A percentile compares a stretch with the other conserved stretches of the same genome.
Evolutionary conservation across 176 grass and related monocot species (phyloP).

Genomic region (Stipa capillata): DNA sequence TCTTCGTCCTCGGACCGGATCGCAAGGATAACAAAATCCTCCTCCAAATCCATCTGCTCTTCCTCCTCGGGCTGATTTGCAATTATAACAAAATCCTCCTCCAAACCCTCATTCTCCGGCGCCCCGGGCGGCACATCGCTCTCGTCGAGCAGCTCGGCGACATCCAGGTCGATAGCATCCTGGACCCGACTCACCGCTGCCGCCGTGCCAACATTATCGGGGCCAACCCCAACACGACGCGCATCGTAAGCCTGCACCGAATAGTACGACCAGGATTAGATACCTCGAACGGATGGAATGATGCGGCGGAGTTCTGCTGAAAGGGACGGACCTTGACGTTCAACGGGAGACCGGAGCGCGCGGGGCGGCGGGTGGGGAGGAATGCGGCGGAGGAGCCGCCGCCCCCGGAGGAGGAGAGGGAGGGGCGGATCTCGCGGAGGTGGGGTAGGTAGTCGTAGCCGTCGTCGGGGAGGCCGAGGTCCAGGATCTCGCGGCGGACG

Average conservation of each 20-base stretch:
- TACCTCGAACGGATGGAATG: not conserved
- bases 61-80: slow-evolving; percentile 47
- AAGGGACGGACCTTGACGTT: slow-evolving; percentile 59
- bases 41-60: slow-evolving; percentile 43
- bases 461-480: slow-evolving; percentile 80
- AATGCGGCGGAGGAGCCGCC: slow-evolving; percentile 49
- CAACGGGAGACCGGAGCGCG: slow-evolving; percentile 26
- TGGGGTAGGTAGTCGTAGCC: slow-evolving; percentile 85
- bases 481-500: slow-evolving; percentile 62
- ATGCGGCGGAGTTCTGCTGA: not conserved
- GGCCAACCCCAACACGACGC: slow-evolving; percentile 23
- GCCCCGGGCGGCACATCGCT: too few species aligned
- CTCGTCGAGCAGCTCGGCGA: slow-evolving; percentile 48
- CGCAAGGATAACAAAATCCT: slow-evolving; percentile 76
- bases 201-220: not conserved
- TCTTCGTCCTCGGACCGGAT: slow-evolving; percentile 18
- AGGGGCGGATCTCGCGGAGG: slow-evolving; percentile 67
- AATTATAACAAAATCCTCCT: slow-evolving; percentile 77
- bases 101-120: slow-evolving; percentile 49
- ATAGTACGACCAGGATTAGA: not conserved
- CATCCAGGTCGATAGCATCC: slow-evolving; percentile 54
- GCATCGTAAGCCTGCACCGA: slow-evolving; percentile 60
- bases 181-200: not conserved
- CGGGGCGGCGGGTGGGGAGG: slow-evolving; percentile 36
- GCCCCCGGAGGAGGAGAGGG: slow-evolving; percentile 34